A percentile compares a stretch with the other conserved stretches of the same genome.
Evolutionary conservation across 768 basidiomycete species (phyloP).

Genomic region (Russula ochroleuca): DNA sequence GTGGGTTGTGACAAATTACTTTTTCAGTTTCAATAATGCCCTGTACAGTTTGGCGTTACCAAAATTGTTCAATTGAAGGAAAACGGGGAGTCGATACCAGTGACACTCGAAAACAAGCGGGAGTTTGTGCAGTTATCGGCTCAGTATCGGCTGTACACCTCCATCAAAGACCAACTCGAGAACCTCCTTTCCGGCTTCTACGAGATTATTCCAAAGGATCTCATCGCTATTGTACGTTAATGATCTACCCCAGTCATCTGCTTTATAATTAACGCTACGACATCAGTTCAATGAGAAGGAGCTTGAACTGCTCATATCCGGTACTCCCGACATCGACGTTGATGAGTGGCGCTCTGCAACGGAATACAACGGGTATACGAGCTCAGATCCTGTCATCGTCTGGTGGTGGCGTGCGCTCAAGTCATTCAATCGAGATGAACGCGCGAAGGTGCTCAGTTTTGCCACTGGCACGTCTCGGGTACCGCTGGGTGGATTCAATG

Average conservation of each 20-base stretch:
- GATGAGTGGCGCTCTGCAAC: conserved; percentile 95
- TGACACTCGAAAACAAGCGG: conserved; percentile 94
- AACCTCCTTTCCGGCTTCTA: conserved; percentile 88
- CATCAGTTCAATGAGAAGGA: conserved; percentile 89
- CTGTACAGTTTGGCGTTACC: conserved; percentile 76
- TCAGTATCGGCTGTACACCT: conserved; percentile 87
- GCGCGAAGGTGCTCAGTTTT: conserved; percentile 95
- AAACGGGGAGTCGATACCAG: conserved; percentile 74
- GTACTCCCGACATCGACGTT: conserved; percentile 97
- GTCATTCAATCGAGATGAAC: conserved; percentile 94
- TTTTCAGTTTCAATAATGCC: conserved; percentile 10
- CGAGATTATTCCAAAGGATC: conserved; percentile 95
- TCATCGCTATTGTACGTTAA: conserved; percentile 79
- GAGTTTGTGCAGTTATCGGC: conserved; percentile 97
- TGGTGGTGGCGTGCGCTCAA: conserved; percentile 99
- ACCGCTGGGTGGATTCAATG: conserved; percentile 89
- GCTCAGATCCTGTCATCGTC: conserved; percentile 90
- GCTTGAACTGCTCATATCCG: conserved; percentile 89
- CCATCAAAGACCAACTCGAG: conserved; percentile 95
- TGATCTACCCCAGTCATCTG: conserved; percentile 1
- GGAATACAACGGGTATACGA: conserved; percentile 82
- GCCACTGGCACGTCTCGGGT: conserved; percentile 92
- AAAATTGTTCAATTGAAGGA: conserved; percentile 85
- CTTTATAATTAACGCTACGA: conserved; percentile 28
- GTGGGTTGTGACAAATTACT: conserved; percentile 28